These are phyloP conservation scores for Lentinula sp. DNA, from an alignment of 768 basidiomycete genomes.

Conservation along the genomic window DNA sequence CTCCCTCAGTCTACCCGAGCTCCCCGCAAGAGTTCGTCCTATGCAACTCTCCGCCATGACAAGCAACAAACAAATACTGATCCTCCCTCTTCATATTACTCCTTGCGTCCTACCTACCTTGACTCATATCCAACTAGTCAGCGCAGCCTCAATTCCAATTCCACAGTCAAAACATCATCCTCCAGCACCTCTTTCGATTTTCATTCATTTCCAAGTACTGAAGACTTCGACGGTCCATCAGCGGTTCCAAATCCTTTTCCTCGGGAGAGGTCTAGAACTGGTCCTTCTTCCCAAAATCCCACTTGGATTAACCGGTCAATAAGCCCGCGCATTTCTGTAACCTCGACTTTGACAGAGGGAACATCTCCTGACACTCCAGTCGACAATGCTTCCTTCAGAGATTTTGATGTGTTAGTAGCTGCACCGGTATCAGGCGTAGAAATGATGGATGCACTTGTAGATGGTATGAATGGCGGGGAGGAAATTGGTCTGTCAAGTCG, in stretches of 20 bases:
- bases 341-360: conserved; percentile 64
- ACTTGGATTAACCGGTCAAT: conserved; percentile 40
- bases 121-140: conserved; percentile 33
- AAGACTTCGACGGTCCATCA: conserved; percentile 21
- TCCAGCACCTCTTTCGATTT: conserved; percentile 17
- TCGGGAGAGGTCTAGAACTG: conserved; percentile 52
- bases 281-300: conserved; percentile 40
- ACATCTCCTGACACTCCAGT: conserved; percentile 69
- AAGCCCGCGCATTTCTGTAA: conserved; percentile 57
- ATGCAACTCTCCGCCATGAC: conserved; percentile 50
- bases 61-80: conserved; percentile 22
- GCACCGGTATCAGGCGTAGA: conserved; percentile 78
- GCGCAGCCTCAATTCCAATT: conserved; percentile 16
- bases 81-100: conserved; percentile 14
- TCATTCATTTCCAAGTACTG: conserved; percentile 37
- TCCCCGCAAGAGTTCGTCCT: conserved; percentile 51
- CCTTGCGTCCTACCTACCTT: conserved; percentile 33
- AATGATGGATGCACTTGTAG: conserved; percentile 83
- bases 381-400: conserved; percentile 41
- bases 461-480: conserved; percentile 81
- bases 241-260: conserved; percentile 25
- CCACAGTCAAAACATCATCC: conserved; percentile 18
- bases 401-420: conserved; percentile 64
- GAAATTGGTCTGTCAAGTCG: conserved; percentile 42
- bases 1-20: conserved; percentile 33